Evolutionary conservation across 2,329 filamentous ascomycete genomes (phyloP).

Genomic region (Exophiala aquamarina): DNA sequence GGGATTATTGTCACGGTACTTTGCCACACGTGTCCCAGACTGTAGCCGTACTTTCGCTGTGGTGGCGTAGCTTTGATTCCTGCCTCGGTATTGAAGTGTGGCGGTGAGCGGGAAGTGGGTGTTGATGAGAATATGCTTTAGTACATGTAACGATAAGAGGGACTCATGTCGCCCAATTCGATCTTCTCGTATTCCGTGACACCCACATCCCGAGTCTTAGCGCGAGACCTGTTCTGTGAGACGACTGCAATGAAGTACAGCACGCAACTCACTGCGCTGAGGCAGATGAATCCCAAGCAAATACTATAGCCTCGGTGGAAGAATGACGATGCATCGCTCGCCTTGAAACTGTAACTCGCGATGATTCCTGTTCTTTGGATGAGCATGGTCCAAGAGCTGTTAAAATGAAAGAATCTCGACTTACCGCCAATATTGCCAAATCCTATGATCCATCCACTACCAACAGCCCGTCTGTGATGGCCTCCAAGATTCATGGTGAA

Average conservation of each 20-base stretch:
- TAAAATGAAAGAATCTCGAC: neutral
- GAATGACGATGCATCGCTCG: slow-evolving; percentile 31
- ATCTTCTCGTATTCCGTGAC: slow-evolving; percentile 30
- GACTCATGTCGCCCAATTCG: slow-evolving; percentile 28
- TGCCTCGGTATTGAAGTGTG: too few relatives aligned
- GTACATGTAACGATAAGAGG: slow-evolving; percentile 28
- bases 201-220: slow-evolving; percentile 30
- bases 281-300: slow-evolving; percentile 28
- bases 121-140: too few relatives aligned
- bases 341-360: slow-evolving; percentile 50
- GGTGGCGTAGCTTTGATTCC: too few relatives aligned
- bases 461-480: slow-evolving; percentile 50
- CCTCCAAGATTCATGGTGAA: slow-evolving; percentile 57
- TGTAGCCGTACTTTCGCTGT: too few relatives aligned
- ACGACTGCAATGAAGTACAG: slow-evolving; percentile 39
- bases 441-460: slow-evolving; percentile 26
- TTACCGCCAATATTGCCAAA: slow-evolving; percentile 41
- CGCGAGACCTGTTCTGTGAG: slow-evolving; percentile 42
- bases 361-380: slow-evolving; percentile 50
- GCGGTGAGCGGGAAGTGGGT: too few relatives aligned
- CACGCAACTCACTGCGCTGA: slow-evolving; percentile 32
- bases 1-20: too few relatives aligned
- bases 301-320: slow-evolving; percentile 31
- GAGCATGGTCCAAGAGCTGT: neutral
- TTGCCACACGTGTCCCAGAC: too few relatives aligned